Base-by-base conservation (phyloP, 2,329 filamentous ascomycete genomes). In the Pseudogymnoascus sp. region DNA sequence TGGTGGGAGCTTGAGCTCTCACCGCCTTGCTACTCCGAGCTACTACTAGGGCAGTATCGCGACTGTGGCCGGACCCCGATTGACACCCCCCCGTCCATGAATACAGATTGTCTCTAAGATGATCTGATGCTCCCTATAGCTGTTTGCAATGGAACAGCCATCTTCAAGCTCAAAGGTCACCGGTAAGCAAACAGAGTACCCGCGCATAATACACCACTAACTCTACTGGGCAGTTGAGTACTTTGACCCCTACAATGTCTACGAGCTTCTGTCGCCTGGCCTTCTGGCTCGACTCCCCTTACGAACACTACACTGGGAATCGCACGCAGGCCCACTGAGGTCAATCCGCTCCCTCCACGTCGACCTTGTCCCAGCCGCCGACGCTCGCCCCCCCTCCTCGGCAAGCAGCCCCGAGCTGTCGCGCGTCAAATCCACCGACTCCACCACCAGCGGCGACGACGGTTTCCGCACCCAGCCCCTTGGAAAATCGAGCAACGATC, bases 281-380 rank as follows among this genome's bases (percentile, higher is more conserved):
- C 81, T 99, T 64, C 81, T 89, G 42, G 81, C 89, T 44, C 88
- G 90, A 62, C 82, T 97, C 0, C 95, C 95, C 35, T 81, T 99
- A 38, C 89, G 87, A 67, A 96, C 97, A 72, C 85, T 99, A 53
- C 91, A 97, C 73, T 99, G 95, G 95, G 96, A 97, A 75, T 96
- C 95, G 13, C 91, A 96, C 65, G 88, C 89, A 29, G 89, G 95
- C 0, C 95, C 95, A 2, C 79, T 97, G 37, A 89, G 95, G 68
- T 97, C 95, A 13, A 99, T 99, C 74, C 89, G 92, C 72, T 93
- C 91, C 11, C 84, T 99, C 42, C 91, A 97, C 72, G 85, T 97
- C 70, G 92, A 96, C 66, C 86, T 97, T 64, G 80, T 93, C 79
- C 84, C 75, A 80, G 77, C 71, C 76, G 69, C 79, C 71, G 74